A percentile compares a stretch with the other conserved stretches of the same genome.
phyloP scores from a whole-genome alignment of 2,329 filamentous ascomycete species.

The Penicillium hesseltinei region DNA sequence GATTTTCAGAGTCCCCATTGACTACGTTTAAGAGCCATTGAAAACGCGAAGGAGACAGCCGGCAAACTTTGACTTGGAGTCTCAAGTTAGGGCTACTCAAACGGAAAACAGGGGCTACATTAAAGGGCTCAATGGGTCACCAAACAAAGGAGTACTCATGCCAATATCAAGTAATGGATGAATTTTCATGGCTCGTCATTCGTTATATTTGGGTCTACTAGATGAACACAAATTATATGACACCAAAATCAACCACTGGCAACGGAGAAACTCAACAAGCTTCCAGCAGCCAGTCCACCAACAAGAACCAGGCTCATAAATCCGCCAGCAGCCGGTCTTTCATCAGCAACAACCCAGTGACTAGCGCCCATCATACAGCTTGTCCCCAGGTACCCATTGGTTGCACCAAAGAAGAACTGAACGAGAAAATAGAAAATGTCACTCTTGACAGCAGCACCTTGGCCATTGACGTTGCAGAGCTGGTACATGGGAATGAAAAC shows the following conservation, averaged over 20 bases:
- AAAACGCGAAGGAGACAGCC: conserved; percentile 1
- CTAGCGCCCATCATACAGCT: conserved; percentile 88
- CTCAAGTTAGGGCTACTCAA: conserved; percentile 3
- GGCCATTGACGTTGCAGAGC: conserved; percentile 80
- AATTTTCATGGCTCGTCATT: neutral
- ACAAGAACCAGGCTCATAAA: conserved; percentile 96
- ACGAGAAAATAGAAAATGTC: conserved; percentile 89
- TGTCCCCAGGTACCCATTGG: conserved; percentile 83
- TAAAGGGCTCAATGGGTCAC: neutral
- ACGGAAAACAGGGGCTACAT: neutral
- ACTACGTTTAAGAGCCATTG: neutral
- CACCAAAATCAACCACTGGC: conserved; percentile 38
- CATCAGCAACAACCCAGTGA: conserved; percentile 75
- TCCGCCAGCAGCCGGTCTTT: conserved; percentile 83
- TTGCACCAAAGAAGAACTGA: conserved; percentile 78
- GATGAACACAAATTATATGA: neutral
- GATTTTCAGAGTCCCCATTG: neutral
- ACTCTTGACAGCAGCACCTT: conserved; percentile 70
- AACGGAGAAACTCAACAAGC: conserved; percentile 79
- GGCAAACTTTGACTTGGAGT: conserved; percentile 1
- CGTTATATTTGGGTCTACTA: neutral
- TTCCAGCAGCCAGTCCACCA: conserved; percentile 77
- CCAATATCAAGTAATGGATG: neutral
- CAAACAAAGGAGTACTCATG: neutral
- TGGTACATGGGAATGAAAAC: conserved; percentile 80